Base-by-base conservation (phyloP, 2,329 filamentous ascomycete species). In the Stemphylium lycopersici region DNA sequence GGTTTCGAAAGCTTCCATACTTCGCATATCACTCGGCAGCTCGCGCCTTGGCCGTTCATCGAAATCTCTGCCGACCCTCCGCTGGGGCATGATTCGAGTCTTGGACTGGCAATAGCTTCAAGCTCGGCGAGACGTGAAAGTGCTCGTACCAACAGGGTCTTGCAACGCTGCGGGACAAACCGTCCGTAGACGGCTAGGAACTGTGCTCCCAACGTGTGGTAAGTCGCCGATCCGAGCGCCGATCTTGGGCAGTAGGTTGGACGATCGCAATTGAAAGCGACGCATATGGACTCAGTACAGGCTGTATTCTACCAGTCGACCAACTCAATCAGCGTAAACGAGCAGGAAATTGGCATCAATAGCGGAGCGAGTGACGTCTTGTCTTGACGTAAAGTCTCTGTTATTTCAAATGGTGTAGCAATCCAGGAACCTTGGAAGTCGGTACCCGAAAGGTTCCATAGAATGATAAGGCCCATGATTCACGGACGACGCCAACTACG, bases 191-290 rank as follows among this genome's bases (percentile, higher is more conserved):
- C 54, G 55, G 59, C 52, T 57, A 58, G 51, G 50, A 57, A 44
- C 51, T 53, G 61, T 49, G 54, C 52, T 62, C 32, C 61, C 56
- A 57, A 62, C 48, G 58, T 48, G 52, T 51, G 59, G 52, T 46
- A 62, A 65, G 61, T 57, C 43, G 34, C 58, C 52, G 63, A 66
- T 65, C 59, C 41, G 26, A 38, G 47, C 48, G 63, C 47, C 60
- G 68, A 67, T 71, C 59, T 64, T 67, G 61, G 59, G 55, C 56
- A 52, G 37, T 51, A 22, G 18, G 8, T 12, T 34, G 6, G 67
- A 63, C 59, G 65, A 71, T 71, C 67, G 49, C 56, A 69, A 71
- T 71, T 54, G 48, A 38, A 54, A 42, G 42, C 37, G 32, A 55
- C 48, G 48, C 52, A 43, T 44, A 41, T 46, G 31, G 29, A 38